A percentile compares a stretch with the other conserved stretches of the same genome.
Evolutionary conservation across 2,329 filamentous ascomycete species (phyloP).

Genomic region (Huntiella omanensis): DNA sequence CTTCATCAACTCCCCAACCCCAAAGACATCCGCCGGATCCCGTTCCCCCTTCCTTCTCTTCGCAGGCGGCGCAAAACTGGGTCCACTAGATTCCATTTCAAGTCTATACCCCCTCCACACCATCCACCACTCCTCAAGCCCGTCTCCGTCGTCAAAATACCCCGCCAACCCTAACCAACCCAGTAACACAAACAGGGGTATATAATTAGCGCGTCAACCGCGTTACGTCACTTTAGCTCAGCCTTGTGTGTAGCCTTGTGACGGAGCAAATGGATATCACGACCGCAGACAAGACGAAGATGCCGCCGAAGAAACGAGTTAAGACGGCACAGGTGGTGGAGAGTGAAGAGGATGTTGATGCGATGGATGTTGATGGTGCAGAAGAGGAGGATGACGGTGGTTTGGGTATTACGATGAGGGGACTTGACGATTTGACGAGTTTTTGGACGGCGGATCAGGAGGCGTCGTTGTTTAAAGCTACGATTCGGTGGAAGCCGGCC

Average conservation of each 20-base stretch:
- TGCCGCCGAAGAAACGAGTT: constrained; percentile 54
- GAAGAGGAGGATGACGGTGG: constrained; percentile 36
- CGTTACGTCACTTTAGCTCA: no score
- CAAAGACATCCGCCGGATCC: constrained; percentile 37
- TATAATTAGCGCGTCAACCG: no score
- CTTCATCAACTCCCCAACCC: constrained; percentile 41
- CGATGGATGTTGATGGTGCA: constrained; percentile 39
- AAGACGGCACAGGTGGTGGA: constrained; percentile 29
- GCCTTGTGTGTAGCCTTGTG: neutral
- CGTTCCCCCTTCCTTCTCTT: neutral
- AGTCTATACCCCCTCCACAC: no score
- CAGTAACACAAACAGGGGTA: no score
- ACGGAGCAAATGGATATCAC: neutral
- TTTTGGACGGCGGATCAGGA: constrained; percentile 89
- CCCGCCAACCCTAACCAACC: no score
- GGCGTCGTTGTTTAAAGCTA: constrained; percentile 76
- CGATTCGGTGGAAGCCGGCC: constrained; percentile 92
- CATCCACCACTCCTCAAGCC: no score
- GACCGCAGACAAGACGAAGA: constrained; percentile 17
- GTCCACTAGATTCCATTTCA: neutral
- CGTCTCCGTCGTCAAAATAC: no score
- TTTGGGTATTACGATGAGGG: constrained; percentile 32
- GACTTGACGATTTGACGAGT: constrained; percentile 33
- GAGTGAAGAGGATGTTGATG: constrained; percentile 40
- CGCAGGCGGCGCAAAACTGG: neutral